Conservation (phyloP, 768 basidiomycete genomes). For the Boletus sp. region DNA sequence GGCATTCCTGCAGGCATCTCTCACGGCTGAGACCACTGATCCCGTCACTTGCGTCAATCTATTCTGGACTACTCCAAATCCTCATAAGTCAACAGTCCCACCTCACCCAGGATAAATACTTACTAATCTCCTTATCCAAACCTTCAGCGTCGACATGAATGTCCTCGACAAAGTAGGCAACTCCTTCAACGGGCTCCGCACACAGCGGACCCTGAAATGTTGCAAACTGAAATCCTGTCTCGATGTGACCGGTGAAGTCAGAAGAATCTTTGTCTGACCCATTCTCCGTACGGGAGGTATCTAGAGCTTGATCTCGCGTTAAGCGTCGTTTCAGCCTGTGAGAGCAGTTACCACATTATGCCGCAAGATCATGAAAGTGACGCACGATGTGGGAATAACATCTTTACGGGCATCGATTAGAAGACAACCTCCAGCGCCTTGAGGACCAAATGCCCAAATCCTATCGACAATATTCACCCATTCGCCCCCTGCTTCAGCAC, state of each 20-base stretch:
- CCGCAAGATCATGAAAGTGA: constrained; percentile 16
- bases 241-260: constrained; percentile 80
- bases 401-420: constrained; percentile 69
- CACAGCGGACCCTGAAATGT: constrained; percentile 94
- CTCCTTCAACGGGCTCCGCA: constrained; percentile 89
- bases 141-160: constrained; percentile 59
- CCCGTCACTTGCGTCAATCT: constrained; percentile 83
- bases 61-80: constrained; percentile 58
- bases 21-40: constrained; percentile 82
- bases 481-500: constrained; percentile 65
- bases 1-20: constrained; percentile 87
- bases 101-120: constrained; percentile 21
- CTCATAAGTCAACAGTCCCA: constrained; percentile 11
- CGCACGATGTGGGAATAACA: constrained; percentile 52
- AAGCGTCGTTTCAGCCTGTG: constrained; percentile 52
- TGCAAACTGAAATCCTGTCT: constrained; percentile 93
- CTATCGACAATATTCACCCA: constrained; percentile 71
- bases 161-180: constrained; percentile 86
- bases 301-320: constrained; percentile 34
- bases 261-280: constrained; percentile 32
- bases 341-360: constrained; percentile 4
- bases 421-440: constrained; percentile 79
- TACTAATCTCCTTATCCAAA: constrained; percentile 66
- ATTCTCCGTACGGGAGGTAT: constrained; percentile 31
- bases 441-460: constrained; percentile 93